Evolutionary conservation across 768 basidiomycete genomes (phyloP).

Genomic region (Russula earlei): DNA sequence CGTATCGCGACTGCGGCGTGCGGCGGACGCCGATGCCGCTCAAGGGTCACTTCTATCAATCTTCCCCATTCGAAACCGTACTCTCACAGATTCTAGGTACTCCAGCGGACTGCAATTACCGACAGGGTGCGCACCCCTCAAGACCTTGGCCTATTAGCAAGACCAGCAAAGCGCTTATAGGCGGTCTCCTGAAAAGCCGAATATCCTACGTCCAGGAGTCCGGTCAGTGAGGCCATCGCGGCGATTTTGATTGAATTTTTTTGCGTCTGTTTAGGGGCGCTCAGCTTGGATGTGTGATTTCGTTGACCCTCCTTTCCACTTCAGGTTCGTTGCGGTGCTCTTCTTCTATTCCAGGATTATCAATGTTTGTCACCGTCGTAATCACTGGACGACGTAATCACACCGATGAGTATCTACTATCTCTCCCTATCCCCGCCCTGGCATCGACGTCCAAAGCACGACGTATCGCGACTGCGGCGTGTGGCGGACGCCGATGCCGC

Average conservation of each 20-base stretch:
- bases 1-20: constrained; percentile 2
- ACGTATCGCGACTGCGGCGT: constrained; percentile 1
- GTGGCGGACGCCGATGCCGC: not conserved
- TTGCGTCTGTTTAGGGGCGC: not conserved
- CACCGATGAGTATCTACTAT: not conserved
- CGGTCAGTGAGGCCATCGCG: no score
- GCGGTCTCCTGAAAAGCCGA: no score
- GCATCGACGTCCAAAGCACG: constrained; percentile 2
- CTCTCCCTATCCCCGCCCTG: not conserved
- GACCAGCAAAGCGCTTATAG: no score
- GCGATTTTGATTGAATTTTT: no score
- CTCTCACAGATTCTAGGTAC: not conserved
- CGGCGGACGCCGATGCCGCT: not conserved
- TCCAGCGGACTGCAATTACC: not conserved
- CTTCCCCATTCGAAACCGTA: not conserved
- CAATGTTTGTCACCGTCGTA: no score
- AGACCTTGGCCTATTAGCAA: no score
- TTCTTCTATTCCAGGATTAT: no score
- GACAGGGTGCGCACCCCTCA: constrained; percentile 5
- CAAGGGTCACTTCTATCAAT: not conserved
- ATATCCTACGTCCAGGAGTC: no score
- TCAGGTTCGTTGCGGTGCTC: no score
- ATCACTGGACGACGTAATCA: no score
- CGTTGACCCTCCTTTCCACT: no score
- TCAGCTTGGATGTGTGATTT: not conserved